These are phyloP conservation scores for Trichoderma asperelloides DNA, from an alignment of 495 filamentous ascomycete species.

Conservation along the genomic window DNA sequence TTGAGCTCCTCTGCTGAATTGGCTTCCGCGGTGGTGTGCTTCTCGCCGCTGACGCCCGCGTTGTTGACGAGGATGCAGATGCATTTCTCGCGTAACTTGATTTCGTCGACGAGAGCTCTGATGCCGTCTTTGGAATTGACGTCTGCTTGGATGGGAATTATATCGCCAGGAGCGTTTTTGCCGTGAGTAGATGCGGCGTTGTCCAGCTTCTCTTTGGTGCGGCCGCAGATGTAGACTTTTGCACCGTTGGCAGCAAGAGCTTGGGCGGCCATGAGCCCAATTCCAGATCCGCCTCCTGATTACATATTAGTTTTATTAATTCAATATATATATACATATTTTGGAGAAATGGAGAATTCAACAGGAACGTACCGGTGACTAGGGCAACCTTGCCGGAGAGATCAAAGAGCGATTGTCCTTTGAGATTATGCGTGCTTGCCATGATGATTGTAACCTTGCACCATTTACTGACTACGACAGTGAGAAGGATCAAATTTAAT, in stretches of 20 bases:
- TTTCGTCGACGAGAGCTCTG: constrained; percentile 51
- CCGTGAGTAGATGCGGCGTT: constrained; percentile 28
- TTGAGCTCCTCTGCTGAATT: constrained; percentile 40
- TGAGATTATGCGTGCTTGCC: background rate
- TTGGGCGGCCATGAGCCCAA: constrained; percentile 73
- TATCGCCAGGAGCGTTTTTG: constrained; percentile 18
- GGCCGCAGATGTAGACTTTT: constrained; percentile 78
- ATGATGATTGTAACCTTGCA: background rate
- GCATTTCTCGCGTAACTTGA: constrained; percentile 50
- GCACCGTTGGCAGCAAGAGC: constrained; percentile 72
- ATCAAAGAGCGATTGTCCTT: background rate
- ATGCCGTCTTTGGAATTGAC: constrained; percentile 38
- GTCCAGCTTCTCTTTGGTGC: constrained; percentile 40
- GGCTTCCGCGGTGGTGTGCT: constrained; percentile 39
- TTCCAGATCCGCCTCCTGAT: constrained; percentile 41
- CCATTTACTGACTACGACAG: too few species aligned
- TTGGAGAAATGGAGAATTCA: constrained; percentile 11
- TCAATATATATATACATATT: background rate
- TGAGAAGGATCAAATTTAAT: too few species aligned
- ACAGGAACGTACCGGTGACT: constrained; percentile 22
- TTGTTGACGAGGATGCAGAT: constrained; percentile 78
- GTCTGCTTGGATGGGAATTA: constrained; percentile 31
- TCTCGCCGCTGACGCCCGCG: constrained; percentile 39
- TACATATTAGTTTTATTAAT: background rate
- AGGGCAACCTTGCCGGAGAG: constrained; percentile 30